Conservation (phyloP, 257 asterid species). For the Solanum lignicaule region DNA sequence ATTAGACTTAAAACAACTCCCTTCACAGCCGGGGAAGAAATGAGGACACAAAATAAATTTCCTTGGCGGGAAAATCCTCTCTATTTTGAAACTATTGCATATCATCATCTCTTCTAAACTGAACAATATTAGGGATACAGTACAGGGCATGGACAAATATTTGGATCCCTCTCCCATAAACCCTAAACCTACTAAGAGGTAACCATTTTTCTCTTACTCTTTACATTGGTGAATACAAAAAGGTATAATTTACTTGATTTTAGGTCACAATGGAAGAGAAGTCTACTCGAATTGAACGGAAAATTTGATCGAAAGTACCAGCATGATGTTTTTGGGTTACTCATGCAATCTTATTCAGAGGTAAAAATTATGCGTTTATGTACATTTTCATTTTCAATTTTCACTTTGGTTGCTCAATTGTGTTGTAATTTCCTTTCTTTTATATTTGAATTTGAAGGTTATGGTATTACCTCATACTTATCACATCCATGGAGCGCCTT, state of each 20-base stretch:
- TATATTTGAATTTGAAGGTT: constrained; percentile 26
- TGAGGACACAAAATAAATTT: not conserved
- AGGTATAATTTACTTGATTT: not conserved
- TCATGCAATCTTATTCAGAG: constrained; percentile 63
- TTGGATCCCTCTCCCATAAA: constrained; percentile 23
- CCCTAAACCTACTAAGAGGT: constrained; percentile 34
- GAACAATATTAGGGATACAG: not conserved
- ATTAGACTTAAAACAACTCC: not conserved
- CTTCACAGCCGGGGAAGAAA: not conserved
- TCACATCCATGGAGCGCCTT: constrained; percentile 55
- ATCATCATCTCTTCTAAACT: not conserved
- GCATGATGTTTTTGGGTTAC: constrained; percentile 37
- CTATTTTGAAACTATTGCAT: not conserved
- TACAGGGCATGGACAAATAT: constrained; percentile 43
- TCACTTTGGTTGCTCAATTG: not conserved
- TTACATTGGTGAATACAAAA: not conserved
- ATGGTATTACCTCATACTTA: constrained; percentile 66
- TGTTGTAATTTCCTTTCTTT: not conserved
- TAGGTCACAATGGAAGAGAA: constrained; percentile 68
- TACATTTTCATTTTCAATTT: not conserved
- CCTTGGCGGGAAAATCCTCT: not conserved
- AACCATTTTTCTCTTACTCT: not conserved
- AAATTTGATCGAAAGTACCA: constrained; percentile 46
- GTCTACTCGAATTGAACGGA: constrained; percentile 57
- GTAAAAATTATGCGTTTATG: constrained; percentile 16